phyloP scores from a whole-genome alignment of 2,329 filamentous ascomycete genomes.

The Aschersonia sp. region DNA sequence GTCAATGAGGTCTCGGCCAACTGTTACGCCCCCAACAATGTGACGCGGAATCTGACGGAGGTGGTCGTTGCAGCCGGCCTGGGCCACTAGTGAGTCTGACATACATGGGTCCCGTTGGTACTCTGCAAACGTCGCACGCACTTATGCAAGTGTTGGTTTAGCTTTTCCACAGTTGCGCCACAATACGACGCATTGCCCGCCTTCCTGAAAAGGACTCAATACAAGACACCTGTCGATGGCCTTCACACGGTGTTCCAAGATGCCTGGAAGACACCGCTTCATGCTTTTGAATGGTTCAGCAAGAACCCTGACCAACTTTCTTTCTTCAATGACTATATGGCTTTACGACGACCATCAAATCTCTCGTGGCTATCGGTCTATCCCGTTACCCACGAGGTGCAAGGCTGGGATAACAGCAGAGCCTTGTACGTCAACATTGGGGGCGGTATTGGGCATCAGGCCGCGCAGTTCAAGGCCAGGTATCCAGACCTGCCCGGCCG shows the following conservation, averaged over 20 bases:
- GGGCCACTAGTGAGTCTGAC: not conserved
- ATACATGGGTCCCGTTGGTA: not conserved
- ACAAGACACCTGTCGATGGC: slow-evolving; percentile 7
- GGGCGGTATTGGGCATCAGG: slow-evolving; percentile 12
- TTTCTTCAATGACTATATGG: slow-evolving; percentile 11
- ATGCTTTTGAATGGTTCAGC: not conserved
- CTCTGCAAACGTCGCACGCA: not conserved
- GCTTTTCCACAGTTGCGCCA: slow-evolving; percentile 2
- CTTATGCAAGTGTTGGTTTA: not conserved
- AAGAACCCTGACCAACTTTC: slow-evolving; percentile 4
- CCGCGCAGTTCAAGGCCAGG: slow-evolving; percentile 8
- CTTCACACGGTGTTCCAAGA: slow-evolving; percentile 8
- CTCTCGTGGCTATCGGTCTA: slow-evolving; percentile 10
- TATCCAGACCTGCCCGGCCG: slow-evolving; percentile 8
- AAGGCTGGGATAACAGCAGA: not conserved
- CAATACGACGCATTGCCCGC: slow-evolving; percentile 5
- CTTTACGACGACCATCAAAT: slow-evolving; percentile 5
- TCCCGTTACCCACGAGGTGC: slow-evolving; percentile 5
- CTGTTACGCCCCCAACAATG: not conserved
- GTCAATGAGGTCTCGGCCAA: not conserved
- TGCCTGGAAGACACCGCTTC: not conserved
- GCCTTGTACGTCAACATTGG: slow-evolving; percentile 10
- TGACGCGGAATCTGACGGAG: slow-evolving; percentile 2
- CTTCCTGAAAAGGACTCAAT: slow-evolving; percentile 6
- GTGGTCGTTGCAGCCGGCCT: not conserved